Percentiles rank a stretch among this genome's conserved stretches.
Conservation (phyloP, 2,329 filamentous ascomycete genomes). For the Sarocladiaceae sp. region DNA sequence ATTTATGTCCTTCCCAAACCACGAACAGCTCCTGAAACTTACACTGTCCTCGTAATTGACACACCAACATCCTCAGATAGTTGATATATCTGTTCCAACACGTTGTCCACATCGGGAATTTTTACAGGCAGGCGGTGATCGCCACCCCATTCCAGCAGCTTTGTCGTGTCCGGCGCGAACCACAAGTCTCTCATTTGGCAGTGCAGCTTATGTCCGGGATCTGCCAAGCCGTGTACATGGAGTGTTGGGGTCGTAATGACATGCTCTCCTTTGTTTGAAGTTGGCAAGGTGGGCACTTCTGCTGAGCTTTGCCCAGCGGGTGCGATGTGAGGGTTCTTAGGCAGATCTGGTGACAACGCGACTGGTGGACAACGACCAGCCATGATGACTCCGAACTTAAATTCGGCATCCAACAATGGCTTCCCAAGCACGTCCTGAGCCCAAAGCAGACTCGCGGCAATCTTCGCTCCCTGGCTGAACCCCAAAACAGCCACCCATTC, state of each 20-base stretch:
- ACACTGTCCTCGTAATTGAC: not conserved
- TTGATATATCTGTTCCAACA: constrained; percentile 21
- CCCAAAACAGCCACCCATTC: constrained; percentile 58
- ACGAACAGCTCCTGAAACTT: too few relatives aligned
- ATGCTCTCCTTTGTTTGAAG: constrained; percentile 39
- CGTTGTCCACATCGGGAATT: constrained; percentile 54
- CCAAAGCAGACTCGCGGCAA: constrained; percentile 55
- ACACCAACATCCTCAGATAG: constrained; percentile 16
- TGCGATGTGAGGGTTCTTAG: constrained; percentile 44
- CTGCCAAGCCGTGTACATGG: constrained; percentile 45
- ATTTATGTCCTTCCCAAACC: not conserved
- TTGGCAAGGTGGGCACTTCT: constrained; percentile 33
- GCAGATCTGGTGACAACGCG: constrained; percentile 28
- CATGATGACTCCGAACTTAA: constrained; percentile 32
- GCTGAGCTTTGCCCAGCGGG: constrained; percentile 18
- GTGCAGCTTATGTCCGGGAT: constrained; percentile 55
- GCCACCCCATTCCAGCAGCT: constrained; percentile 69
- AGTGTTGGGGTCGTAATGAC: constrained; percentile 28
- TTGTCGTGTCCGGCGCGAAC: constrained; percentile 49
- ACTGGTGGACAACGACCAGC: constrained; percentile 28
- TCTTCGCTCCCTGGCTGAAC: constrained; percentile 64
- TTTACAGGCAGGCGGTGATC: constrained; percentile 69
- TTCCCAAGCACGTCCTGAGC: constrained; percentile 53
- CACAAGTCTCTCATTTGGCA: constrained; percentile 51
- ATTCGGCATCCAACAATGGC: constrained; percentile 20